Evolutionary conservation across 2,329 filamentous ascomycete species (phyloP), one percentile per base, ranked within the genome.

Genomic region (Neocatenulostroma microsporum): DNA sequence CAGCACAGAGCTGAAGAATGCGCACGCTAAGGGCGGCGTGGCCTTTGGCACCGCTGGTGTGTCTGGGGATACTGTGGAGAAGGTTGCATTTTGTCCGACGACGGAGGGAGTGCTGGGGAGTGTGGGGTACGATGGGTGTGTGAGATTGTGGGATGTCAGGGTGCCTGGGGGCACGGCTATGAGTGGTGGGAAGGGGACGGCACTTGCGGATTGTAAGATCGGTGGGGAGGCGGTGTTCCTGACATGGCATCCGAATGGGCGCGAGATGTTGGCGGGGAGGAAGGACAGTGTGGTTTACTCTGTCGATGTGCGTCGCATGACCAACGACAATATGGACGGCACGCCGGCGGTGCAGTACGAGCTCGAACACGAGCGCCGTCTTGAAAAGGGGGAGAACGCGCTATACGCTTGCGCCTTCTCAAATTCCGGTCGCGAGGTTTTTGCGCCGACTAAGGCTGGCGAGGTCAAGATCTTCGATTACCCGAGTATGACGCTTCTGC

Each of bases 121-220:
- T 55, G 73, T 84, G 36, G 82, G 80, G 47, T 73, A 68, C 29
- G 84, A 89, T 54, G 84, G 84, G 2, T 74, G 80, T 21, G 78
- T 84, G 42, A 78, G 82, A 55, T 78, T 89, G 49, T 89, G 84
- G 84, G 84, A 89, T 54, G 82, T 87, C 10, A 70, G 83, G 50
- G 42, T 53, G 20, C 54, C 82, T 78, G 28, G 71, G 76, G 54
- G 51, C 18, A 37, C 37, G 3, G 49, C 46, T n/a, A 47, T 41
- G 11, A 42, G 49, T 14, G 47, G 39, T 15, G 50, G 50, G 3
- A 51, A 51, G 17, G 51, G 52, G 7, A 44, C 42, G 38, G 42
- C 73, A 72, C 4, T 66, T 80, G 30, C 24, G 18, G 76, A 82
- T 3, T 79, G 84, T 49, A 82, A 78, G 9, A 40, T 55, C 2